phyloP scores from a whole-genome alignment of 495 filamentous ascomycete genomes.

The Platismatia glauca region DNA sequence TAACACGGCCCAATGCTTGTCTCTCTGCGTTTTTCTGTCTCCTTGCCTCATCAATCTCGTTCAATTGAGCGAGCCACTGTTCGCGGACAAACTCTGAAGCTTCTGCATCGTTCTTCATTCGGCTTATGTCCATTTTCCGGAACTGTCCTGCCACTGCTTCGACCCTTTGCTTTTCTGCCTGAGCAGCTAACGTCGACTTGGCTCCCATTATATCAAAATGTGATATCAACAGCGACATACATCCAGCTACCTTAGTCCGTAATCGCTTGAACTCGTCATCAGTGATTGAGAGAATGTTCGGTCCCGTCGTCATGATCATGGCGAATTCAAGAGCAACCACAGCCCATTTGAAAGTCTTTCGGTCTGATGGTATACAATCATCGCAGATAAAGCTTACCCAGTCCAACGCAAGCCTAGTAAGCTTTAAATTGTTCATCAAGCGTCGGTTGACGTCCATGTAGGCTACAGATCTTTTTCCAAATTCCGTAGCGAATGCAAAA shows the following conservation, averaged over 20 bases:
- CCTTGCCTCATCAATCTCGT: constrained; percentile 65
- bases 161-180: constrained; percentile 76
- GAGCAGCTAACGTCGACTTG: constrained; percentile 80
- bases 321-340: constrained; percentile 92
- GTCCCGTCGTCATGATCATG: constrained; percentile 90
- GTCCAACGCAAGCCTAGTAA: constrained; percentile 85
- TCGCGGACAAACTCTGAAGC: constrained; percentile 62
- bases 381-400: constrained; percentile 98
- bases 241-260: constrained; percentile 83
- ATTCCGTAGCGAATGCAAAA: constrained; percentile 96
- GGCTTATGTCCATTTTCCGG: constrained; percentile 63
- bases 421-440: constrained; percentile 90
- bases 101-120: constrained; percentile 77
- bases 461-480: constrained; percentile 83
- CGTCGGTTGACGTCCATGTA: constrained; percentile 91
- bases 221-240: constrained; percentile 94
- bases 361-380: constrained; percentile 88
- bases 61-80: constrained; percentile 60
- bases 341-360: constrained; percentile 95
- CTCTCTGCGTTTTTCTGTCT: constrained; percentile 78
- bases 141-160: constrained; percentile 61
- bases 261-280: constrained; percentile 76
- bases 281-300: constrained; percentile 78
- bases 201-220: constrained; percentile 99
- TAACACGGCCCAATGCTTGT: constrained; percentile 76